Evolutionary conservation across 106 monocot genomes (phyloP), one percentile per base, ranked within the genome.

Genomic region (Dendrobium nobile): DNA sequence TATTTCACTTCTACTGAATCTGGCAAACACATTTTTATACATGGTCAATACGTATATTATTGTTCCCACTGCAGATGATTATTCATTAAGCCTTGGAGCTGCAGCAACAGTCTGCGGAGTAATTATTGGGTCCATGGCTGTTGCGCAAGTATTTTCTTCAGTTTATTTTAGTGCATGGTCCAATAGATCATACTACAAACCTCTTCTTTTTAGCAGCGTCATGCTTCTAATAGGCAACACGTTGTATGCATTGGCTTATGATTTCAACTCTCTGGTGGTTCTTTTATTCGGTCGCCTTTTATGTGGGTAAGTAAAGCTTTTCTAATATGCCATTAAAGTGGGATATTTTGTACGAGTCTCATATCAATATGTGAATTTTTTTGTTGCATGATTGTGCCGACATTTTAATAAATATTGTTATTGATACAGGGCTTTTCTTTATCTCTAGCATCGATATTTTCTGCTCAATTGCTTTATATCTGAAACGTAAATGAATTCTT

Each of bases 81-180:
- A 97, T 78, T 85, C 97, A 4, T 42, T 86, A 72, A 94, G 90
- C 80, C 94, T 97, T 78, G 94, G 94, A 77, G 97, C 97, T 79
- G 92, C 97, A 79, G 89, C 97, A 51, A 94, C 97, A 77, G 92
- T 92, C 77, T 97, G 97, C 85, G 97, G 97, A 82, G 83, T 97
- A 45, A 90, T 97, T 70, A 97, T 97, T 55, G 97, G 97, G 54
- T 92, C 97, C 54, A 97, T 94, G 94, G 97, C 97, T 37, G 88
- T 94, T 80, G 97, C 97, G 72, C 97, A 97, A 84, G 83, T 97
- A 26, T 94, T 97, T 82, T 93, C 93, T 40, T 96, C 96, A 45
- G 90, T 97, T 16, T 94, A 97, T 77, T 97, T 97, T 59, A 97
- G 96, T 89, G 92, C 96, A 74, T 97, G 96, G 96, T 94, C 94